Conservation (phyloP, 2,329 filamentous ascomycete genomes). For the Trichoderma sp. region DNA sequence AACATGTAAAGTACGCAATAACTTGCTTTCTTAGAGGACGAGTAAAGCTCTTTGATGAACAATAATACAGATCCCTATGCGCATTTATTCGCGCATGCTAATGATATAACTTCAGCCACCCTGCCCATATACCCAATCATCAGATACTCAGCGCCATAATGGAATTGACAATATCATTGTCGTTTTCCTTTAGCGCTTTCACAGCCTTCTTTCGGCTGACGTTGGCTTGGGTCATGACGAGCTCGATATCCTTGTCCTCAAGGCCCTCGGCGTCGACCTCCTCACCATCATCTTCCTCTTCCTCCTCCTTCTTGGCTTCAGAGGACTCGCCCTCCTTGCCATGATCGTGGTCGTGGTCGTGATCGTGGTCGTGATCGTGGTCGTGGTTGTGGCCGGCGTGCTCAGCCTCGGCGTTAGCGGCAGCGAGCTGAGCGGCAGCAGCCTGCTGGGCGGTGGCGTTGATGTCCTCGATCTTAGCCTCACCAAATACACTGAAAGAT, state of each 20-base stretch:
- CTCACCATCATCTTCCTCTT: conserved; percentile 89
- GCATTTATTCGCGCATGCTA: conserved; percentile 36
- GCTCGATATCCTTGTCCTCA: conserved; percentile 98
- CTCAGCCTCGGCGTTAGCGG: conserved; percentile 66
- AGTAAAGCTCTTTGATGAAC: conserved; percentile 31
- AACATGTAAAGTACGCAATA: background rate
- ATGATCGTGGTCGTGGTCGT: conserved; percentile 49
- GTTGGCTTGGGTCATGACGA: conserved; percentile 97
- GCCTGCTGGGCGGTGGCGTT: conserved; percentile 96
- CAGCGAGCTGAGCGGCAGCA: conserved; percentile 86
- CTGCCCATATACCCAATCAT: conserved; percentile 32
- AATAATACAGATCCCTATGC: conserved; percentile 40
- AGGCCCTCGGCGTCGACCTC: conserved; percentile 93
- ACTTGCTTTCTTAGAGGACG: conserved; percentile 24
- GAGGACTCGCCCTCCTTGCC: conserved; percentile 64
- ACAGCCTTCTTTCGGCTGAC: conserved; percentile 98
- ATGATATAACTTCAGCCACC: conserved; percentile 34
- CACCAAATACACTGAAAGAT: conserved; percentile 84
- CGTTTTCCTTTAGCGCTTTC: conserved; percentile 98
- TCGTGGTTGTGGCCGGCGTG: conserved; percentile 74
- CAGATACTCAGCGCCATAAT: conserved; percentile 97
- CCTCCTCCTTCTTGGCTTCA: conserved; percentile 71
- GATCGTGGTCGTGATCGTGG: conserved; percentile 28
- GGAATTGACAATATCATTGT: conserved; percentile 99
- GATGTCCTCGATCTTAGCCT: conserved; percentile 99